phyloP scores from a whole-genome alignment of 345 rosid genomes.

The Populus nigra region DNA sequence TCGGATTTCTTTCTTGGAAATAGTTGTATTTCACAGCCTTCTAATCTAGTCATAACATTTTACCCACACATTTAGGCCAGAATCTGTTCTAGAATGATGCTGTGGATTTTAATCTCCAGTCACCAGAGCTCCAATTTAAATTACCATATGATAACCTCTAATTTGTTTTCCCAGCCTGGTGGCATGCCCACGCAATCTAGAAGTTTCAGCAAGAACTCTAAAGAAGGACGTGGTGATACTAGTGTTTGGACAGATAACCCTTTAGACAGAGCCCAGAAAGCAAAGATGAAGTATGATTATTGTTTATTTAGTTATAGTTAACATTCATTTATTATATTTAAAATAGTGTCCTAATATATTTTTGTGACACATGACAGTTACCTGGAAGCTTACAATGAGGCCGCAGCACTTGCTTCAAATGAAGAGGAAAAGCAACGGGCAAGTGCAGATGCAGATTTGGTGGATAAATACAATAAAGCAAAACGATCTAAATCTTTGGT shows the following conservation, averaged over 20 bases:
- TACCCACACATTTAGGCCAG: not conserved
- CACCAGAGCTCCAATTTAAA: not conserved
- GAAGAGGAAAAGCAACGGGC: constrained; percentile 52
- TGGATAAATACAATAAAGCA: constrained; percentile 83
- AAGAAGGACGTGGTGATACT: constrained; percentile 92
- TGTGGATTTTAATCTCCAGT: not conserved
- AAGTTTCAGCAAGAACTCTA: constrained; percentile 55
- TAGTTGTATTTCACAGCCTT: no score
- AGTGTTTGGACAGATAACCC: constrained; percentile 88
- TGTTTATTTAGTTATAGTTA: not conserved
- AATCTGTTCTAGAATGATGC: not conserved
- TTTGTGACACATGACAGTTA: constrained; percentile 43
- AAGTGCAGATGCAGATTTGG: constrained; percentile 67
- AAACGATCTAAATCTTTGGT: constrained; percentile 79
- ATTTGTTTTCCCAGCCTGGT: constrained; percentile 47
- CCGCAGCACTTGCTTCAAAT: constrained; percentile 72
- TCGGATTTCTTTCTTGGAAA: no score
- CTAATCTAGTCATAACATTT: not conserved
- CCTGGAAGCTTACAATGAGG: constrained; percentile 81
- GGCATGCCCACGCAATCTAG: constrained; percentile 71
- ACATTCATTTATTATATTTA: not conserved
- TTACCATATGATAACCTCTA: not conserved
- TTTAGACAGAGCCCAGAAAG: constrained; percentile 76
- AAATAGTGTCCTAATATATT: not conserved
- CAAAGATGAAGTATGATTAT: constrained; percentile 66